phyloP scores from a whole-genome alignment of 176 grass and related monocot genomes.

The Triticum urartu region DNA sequence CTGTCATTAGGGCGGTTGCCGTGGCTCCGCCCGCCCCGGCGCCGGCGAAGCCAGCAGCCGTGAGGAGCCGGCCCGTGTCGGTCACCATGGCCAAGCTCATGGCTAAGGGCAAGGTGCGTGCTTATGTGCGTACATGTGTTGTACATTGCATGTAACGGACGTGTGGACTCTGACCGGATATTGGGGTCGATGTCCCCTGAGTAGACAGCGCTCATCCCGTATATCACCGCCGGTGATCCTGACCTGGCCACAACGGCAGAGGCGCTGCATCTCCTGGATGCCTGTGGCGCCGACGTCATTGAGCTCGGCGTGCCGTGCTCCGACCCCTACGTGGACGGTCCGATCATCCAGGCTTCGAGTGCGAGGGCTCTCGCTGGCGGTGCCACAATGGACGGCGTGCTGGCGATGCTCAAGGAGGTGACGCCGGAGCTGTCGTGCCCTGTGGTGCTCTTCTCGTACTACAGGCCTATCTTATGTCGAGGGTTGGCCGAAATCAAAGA shows the following conservation, averaged over 20 bases:
- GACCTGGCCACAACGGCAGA: slow-evolving; percentile 69
- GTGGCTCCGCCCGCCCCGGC: neutral
- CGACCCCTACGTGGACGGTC: slow-evolving; percentile 70
- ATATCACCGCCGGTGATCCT: slow-evolving; percentile 89
- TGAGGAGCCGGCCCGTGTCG: neutral
- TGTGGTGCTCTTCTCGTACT: slow-evolving; percentile 78
- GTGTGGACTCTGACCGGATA: neutral
- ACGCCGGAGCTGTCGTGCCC: slow-evolving; percentile 75
- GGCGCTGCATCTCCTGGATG: slow-evolving; percentile 70
- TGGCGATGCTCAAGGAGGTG: slow-evolving; percentile 85
- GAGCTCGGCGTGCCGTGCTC: slow-evolving; percentile 86
- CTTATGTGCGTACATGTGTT: neutral
- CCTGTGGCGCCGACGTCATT: slow-evolving; percentile 74
- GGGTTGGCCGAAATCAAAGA: slow-evolving; percentile 13
- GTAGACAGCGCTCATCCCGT: slow-evolving; percentile 65
- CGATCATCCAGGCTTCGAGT: slow-evolving; percentile 67
- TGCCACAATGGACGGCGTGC: slow-evolving; percentile 32
- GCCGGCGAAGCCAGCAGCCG: neutral
- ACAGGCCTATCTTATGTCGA: slow-evolving; percentile 44
- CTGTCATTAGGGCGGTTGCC: neutral
- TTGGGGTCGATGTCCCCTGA: neutral
- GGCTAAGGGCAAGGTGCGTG: neutral
- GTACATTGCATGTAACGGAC: neutral
- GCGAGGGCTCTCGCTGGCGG: slow-evolving; percentile 62
- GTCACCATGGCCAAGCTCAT: neutral